These are phyloP conservation scores for Botrytis elliptica DNA, from an alignment of 2,329 filamentous ascomycete species.

Conservation along the genomic window DNA sequence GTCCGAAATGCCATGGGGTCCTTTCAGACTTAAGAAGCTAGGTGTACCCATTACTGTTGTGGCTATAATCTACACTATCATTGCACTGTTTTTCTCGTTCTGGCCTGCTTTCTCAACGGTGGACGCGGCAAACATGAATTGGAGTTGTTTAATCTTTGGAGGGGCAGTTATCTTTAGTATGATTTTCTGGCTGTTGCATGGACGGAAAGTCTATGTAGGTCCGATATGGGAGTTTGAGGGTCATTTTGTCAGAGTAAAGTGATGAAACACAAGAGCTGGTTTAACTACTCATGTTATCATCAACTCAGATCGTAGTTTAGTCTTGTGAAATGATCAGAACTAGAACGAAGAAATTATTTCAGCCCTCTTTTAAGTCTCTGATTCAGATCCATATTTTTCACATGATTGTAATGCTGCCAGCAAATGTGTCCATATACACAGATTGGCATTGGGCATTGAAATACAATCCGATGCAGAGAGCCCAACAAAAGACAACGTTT, in stretches of 20 bases:
- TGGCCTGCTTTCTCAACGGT: slow-evolving; percentile 15
- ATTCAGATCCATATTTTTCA: background rate
- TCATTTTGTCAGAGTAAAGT: background rate
- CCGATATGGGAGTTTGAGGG: slow-evolving; percentile 8
- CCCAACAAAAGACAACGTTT: background rate
- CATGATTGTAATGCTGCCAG: background rate
- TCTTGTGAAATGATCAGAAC: background rate
- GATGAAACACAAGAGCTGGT: background rate
- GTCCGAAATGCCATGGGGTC: slow-evolving; percentile 21
- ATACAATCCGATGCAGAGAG: background rate
- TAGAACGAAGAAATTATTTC: background rate
- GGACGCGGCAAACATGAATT: slow-evolving; percentile 20
- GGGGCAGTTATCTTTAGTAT: slow-evolving; percentile 8
- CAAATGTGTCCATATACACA: background rate
- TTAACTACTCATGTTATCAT: background rate
- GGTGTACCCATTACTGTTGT: slow-evolving; percentile 21
- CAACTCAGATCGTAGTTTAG: background rate
- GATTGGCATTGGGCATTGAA: background rate
- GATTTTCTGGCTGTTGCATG: slow-evolving; percentile 20
- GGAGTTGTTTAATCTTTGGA: slow-evolving; percentile 16
- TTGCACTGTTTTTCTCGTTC: slow-evolving; percentile 22
- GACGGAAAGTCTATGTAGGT: slow-evolving; percentile 20
- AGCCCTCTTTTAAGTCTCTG: background rate
- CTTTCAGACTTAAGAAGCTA: slow-evolving; percentile 12
- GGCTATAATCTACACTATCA: slow-evolving; percentile 11